Percentiles rank a stretch among this genome's conserved stretches.
Evolutionary conservation across 2,329 filamentous ascomycete genomes (phyloP).

Genomic region (Coniochaeta prunicola): DNA sequence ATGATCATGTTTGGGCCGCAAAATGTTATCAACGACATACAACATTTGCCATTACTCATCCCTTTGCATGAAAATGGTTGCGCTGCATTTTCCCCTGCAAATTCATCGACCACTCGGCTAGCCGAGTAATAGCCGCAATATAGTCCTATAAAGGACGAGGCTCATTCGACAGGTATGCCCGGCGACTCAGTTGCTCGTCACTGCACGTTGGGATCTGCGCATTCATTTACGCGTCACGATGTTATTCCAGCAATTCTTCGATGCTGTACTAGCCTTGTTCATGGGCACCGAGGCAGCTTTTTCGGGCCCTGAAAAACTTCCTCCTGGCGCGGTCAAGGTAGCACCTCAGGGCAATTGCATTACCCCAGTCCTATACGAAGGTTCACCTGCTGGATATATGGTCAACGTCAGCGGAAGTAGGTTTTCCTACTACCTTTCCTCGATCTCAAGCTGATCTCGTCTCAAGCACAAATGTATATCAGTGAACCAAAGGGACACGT

Average conservation of each 20-base stretch:
- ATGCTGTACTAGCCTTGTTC: background rate
- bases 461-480: constrained; percentile 1
- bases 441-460: background rate
- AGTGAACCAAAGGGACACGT: background rate
- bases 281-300: background rate
- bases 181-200: background rate
- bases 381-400: background rate
- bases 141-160: background rate
- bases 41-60: background rate
- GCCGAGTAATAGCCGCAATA: background rate
- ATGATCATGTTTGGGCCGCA: background rate
- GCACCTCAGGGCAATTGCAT: background rate
- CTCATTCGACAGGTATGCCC: background rate
- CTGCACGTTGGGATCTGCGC: background rate
- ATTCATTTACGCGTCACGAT: background rate
- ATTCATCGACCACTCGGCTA: background rate
- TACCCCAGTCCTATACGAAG: constrained; percentile 1
- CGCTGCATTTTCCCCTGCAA: background rate
- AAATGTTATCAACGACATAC: too few species aligned
- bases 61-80: background rate
- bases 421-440: background rate
- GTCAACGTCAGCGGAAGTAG: background rate
- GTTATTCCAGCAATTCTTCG: background rate
- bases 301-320: background rate
- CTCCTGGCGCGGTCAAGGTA: background rate